Evolutionary conservation across 164 flowering plant genomes (phyloP).

Genomic region (Aristolochia fimbriata): DNA sequence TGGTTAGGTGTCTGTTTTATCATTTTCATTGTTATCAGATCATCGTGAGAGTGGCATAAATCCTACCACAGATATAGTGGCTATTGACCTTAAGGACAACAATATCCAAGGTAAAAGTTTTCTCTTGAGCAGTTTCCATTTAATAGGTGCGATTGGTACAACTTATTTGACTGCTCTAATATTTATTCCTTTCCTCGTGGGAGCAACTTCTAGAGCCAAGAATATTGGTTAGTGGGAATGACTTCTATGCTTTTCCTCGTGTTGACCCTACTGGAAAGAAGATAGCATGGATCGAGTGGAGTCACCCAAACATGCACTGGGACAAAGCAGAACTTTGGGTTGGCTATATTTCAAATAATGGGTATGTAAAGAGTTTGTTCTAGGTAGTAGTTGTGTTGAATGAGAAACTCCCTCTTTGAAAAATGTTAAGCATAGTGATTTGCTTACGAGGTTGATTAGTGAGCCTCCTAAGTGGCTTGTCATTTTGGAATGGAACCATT

Average conservation of each 20-base stretch:
- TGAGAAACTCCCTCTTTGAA: too few species aligned
- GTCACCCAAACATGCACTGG: conserved; percentile 99
- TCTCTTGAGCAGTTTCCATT: neutral
- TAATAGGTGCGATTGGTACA: neutral
- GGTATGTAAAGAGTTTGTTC: conserved; percentile 33
- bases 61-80: conserved; percentile 57
- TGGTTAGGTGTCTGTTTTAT: neutral
- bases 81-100: conserved; percentile 29
- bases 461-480: too few species aligned
- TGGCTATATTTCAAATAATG: conserved; percentile 69
- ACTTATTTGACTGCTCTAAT: neutral
- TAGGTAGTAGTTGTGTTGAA: too few species aligned
- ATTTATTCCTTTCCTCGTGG: neutral
- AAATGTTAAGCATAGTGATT: too few species aligned
- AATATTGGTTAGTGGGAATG: conserved; percentile 67
- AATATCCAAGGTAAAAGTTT: conserved; percentile 44
- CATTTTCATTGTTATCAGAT: conserved; percentile 29
- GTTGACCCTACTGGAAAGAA: conserved; percentile 59
- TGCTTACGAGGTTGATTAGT: too few species aligned
- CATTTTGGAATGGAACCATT: too few species aligned
- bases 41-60: conserved; percentile 51
- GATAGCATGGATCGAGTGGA: conserved; percentile 91
- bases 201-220: conserved; percentile 55
- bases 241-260: conserved; percentile 96
- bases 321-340: conserved; percentile 94